phyloP scores from a whole-genome alignment of 495 filamentous ascomycete species.

The Penicillium roqueforti region DNA sequence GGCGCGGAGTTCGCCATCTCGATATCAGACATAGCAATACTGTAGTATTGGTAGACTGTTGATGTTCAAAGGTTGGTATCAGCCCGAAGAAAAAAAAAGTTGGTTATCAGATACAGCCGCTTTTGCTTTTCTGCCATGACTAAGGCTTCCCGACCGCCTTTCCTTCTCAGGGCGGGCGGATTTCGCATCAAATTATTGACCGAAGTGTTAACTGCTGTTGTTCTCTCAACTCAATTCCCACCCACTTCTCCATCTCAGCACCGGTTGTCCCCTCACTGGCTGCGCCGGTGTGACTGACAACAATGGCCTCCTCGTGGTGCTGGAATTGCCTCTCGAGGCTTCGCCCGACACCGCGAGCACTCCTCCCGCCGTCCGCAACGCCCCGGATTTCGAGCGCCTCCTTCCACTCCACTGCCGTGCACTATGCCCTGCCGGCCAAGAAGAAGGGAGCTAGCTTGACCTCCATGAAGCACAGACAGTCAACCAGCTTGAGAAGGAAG shows the following conservation, averaged over 20 bases:
- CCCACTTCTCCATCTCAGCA: conserved; percentile 22
- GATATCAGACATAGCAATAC: conserved; percentile 26
- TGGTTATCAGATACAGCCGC: conserved; percentile 22
- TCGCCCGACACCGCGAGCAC: conserved; percentile 45
- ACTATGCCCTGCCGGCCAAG: conserved; percentile 39
- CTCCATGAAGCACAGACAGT: conserved; percentile 32
- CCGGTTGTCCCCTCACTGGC: conserved; percentile 37
- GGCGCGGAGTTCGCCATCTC: conserved; percentile 28
- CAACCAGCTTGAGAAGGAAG: conserved; percentile 47
- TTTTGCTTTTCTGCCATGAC: conserved; percentile 30
- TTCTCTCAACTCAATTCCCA: conserved; percentile 14
- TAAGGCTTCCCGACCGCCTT: conserved; percentile 26
- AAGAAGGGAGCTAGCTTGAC: conserved; percentile 30
- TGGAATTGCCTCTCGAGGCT: conserved; percentile 60
- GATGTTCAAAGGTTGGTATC: conserved; percentile 2
- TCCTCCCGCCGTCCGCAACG: conserved; percentile 32
- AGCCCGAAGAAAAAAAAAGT: conserved; percentile 22
- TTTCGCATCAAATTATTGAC: conserved; percentile 37
- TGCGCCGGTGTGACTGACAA: conserved; percentile 32
- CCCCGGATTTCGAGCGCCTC: conserved; percentile 33
- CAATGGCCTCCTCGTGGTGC: conserved; percentile 66
- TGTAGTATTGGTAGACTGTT: neutral
- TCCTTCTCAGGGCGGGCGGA: conserved; percentile 16
- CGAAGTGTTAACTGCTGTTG: conserved; percentile 3
- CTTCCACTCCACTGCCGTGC: conserved; percentile 43